Conservation (phyloP, 1,284 basidiomycete species). For the Ganoderma boninense region DNA sequence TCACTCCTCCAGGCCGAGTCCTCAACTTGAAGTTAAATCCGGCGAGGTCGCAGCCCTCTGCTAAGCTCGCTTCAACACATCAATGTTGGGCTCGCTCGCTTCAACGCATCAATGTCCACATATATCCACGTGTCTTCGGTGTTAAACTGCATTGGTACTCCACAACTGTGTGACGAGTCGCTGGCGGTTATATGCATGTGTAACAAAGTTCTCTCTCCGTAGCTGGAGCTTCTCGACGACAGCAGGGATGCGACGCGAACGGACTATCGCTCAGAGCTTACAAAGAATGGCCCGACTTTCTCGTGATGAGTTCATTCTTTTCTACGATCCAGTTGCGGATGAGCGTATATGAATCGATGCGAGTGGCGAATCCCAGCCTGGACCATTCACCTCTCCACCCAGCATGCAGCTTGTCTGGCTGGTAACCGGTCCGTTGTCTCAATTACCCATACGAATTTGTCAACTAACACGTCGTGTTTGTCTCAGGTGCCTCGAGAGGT, state of each 20-base stretch:
- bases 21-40: too few relatives aligned
- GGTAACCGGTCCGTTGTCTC: conserved; percentile 30
- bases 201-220: background rate
- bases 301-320: background rate
- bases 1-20: too few relatives aligned
- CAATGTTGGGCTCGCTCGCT: too few relatives aligned
- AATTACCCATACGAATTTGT: background rate
- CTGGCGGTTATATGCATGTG: too few relatives aligned
- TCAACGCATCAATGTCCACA: too few relatives aligned
- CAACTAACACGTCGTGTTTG: background rate
- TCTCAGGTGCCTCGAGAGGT: conserved; percentile 34
- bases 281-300: background rate
- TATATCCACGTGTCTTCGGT: too few relatives aligned
- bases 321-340: background rate
- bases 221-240: background rate
- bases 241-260: too few relatives aligned
- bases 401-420: conserved; percentile 35
- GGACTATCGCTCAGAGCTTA: background rate
- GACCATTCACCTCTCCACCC: background rate
- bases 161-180: too few relatives aligned
- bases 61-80: too few relatives aligned
- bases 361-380: background rate
- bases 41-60: too few relatives aligned
- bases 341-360: background rate
- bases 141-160: too few relatives aligned